These are phyloP conservation scores for Magnolia kwangsiensis DNA, from an alignment of 164 flowering plant species.

Conservation along the genomic window DNA sequence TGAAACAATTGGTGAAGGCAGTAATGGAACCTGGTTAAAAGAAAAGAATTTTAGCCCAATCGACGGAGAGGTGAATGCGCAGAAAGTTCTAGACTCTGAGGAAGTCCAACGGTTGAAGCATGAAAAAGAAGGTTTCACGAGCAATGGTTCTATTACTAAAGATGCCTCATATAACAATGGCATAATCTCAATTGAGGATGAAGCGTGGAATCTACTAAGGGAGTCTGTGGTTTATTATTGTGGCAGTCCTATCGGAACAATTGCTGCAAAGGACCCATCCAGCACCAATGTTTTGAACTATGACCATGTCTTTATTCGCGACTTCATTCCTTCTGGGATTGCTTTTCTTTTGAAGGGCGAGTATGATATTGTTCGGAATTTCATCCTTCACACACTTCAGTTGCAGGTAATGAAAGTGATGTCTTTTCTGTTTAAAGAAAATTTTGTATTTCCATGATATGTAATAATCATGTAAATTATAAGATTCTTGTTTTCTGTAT, in stretches of 20 bases:
- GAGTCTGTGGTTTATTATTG: conserved; percentile 64
- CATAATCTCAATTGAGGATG: conserved; percentile 49
- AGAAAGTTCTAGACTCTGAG: conserved; percentile 20
- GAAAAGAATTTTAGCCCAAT: conserved; percentile 10
- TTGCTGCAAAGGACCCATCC: conserved; percentile 70
- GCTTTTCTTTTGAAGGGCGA: conserved; percentile 84
- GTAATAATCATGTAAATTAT: neutral
- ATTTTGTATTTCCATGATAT: neutral
- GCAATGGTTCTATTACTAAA: conserved; percentile 21
- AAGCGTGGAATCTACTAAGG: conserved; percentile 67
- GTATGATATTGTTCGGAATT: conserved; percentile 75
- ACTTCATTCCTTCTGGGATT: conserved; percentile 75
- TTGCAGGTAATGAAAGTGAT: conserved; percentile 49
- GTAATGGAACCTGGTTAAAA: conserved; percentile 23
- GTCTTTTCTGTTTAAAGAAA: neutral
- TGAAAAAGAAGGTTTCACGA: conserved; percentile 21
- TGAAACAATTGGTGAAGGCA: conserved; percentile 31
- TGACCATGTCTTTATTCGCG: conserved; percentile 82
- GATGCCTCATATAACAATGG: conserved; percentile 10
- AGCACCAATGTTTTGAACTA: conserved; percentile 46
- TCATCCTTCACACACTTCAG: conserved; percentile 78
- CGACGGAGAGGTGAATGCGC: conserved; percentile 20
- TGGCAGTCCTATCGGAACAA: conserved; percentile 69
- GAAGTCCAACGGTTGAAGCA: conserved; percentile 18
- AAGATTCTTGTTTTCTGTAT: neutral